Conservation (phyloP, 164 flowering plant species). For the Annona squamosa region DNA sequence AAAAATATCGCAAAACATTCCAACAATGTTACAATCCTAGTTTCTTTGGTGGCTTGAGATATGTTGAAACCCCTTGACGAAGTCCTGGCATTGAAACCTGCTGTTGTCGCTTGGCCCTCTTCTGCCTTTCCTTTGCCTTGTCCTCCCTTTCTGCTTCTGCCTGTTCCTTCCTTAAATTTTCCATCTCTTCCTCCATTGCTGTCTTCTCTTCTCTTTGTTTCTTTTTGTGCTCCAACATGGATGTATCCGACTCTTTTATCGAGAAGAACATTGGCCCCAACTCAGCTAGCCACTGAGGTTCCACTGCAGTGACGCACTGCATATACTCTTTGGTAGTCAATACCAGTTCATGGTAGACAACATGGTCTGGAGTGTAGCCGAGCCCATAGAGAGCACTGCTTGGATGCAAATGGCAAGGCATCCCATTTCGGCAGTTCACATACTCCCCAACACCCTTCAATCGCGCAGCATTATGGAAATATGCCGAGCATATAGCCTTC, state of each 20-base stretch:
- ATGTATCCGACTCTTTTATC: conserved; percentile 74
- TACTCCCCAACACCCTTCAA: conserved; percentile 82
- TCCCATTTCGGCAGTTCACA: conserved; percentile 72
- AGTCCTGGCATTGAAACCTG: conserved; percentile 58
- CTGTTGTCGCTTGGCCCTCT: conserved; percentile 58
- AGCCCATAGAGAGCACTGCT: conserved; percentile 78
- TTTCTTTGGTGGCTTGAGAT: conserved; percentile 66
- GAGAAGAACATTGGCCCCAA: conserved; percentile 89
- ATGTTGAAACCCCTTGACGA: conserved; percentile 48
- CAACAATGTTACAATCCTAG: conserved; percentile 45
- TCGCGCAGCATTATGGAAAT: conserved; percentile 84
- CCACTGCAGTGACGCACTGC: conserved; percentile 86
- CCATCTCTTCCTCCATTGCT: conserved; percentile 95
- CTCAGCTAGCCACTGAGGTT: conserved; percentile 94
- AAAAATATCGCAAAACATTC: no score
- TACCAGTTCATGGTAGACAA: conserved; percentile 82
- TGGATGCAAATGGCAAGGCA: conserved; percentile 86
- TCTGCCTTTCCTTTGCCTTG: conserved; percentile 41
- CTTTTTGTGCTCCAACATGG: conserved; percentile 75
- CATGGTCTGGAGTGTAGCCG: conserved; percentile 77
- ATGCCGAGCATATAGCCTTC: conserved; percentile 86
- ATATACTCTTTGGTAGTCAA: conserved; percentile 85
- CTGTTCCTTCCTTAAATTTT: conserved; percentile 56
- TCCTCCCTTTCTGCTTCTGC: conserved; percentile 37
- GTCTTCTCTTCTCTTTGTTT: conserved; percentile 73